Conservation (phyloP, 2,329 filamentous ascomycete genomes). For the Colletotrichum chrysophilum region DNA sequence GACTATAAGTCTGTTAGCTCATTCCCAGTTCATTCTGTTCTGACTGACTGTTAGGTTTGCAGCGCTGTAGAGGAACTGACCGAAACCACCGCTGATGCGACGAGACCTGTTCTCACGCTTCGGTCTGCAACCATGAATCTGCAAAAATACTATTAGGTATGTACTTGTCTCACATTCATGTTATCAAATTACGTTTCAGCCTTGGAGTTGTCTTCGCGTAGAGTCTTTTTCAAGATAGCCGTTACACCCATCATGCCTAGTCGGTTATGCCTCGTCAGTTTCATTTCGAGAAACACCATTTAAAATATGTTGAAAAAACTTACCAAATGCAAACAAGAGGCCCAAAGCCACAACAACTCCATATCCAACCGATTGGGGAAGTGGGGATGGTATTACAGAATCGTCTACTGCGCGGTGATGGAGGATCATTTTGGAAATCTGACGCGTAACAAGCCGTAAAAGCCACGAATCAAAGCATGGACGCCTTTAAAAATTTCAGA, state of each 20-base stretch:
- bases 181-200: slow-evolving; percentile 47
- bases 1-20: slow-evolving; percentile 28
- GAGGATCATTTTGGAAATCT: neutral
- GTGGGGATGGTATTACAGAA: neutral
- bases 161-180: no score
- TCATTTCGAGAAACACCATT: slow-evolving; percentile 30
- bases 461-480: neutral
- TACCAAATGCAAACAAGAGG: neutral
- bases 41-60: neutral
- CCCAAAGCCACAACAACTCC: neutral
- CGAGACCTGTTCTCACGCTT: slow-evolving; percentile 54
- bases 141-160: neutral
- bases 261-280: slow-evolving; percentile 37
- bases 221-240: slow-evolving; percentile 49
- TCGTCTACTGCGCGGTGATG: neutral
- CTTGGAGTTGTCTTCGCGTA: slow-evolving; percentile 55
- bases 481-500: neutral
- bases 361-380: slow-evolving; percentile 3
- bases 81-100: slow-evolving; percentile 58
- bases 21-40: neutral
- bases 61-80: neutral
- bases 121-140: slow-evolving; percentile 60
- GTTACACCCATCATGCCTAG: slow-evolving; percentile 52
- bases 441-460: neutral
- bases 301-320: neutral